Base-by-base conservation (phyloP, 2,329 filamentous ascomycete species). In the Magnaporthiopsis incrustans region DNA sequence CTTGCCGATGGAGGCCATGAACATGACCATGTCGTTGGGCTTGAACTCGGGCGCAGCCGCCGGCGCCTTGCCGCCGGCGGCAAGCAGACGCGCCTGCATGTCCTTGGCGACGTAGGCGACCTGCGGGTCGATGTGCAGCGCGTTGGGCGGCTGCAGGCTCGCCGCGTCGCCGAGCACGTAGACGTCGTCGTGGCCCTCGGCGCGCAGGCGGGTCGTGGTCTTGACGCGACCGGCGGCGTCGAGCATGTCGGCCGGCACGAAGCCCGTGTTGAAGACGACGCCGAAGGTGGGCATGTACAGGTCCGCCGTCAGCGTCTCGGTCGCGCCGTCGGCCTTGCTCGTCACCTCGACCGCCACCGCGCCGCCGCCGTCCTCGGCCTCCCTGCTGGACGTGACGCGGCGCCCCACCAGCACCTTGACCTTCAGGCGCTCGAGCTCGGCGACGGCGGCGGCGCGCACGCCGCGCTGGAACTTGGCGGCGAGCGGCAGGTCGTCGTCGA, bases 211-310 rank as follows among this genome's bases (percentile, higher is more conserved):
- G 6, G 60, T 22, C 1, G 67, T 70, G 62, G 71, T 69, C 53
- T 67, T 68, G 26, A 74, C 67, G 57, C 65, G 68, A 30, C 69
- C 68, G 22, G 62, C 60, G n/a, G 33, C 57, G 68, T 73, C 71
- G 25, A 73, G 67, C 68, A 73, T 63, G 12, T 60, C 18, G 6
- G 61, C 15, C 0, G 73, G 73, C 18, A 73, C 50, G 63, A 71
- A 74, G 12, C 64, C 62, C 66, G 65, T 76, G 72, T 85, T 85
- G 64, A 77, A 75, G 0, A 70, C 62, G 4, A 77, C 65, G 58
- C 82, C 82, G 50, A 76, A 78, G 0, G 80, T 77, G 0, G 82
- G 81, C 18, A 85, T 70, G 69, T 81, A 79, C 0, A 81, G 72
- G 64, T 69, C 67, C 22, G 65, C 32, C 5, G 26, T 18, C 22